Conservation (phyloP, 2,329 filamentous ascomycete genomes). For the Immersiporthe knoxdaviesiana region DNA sequence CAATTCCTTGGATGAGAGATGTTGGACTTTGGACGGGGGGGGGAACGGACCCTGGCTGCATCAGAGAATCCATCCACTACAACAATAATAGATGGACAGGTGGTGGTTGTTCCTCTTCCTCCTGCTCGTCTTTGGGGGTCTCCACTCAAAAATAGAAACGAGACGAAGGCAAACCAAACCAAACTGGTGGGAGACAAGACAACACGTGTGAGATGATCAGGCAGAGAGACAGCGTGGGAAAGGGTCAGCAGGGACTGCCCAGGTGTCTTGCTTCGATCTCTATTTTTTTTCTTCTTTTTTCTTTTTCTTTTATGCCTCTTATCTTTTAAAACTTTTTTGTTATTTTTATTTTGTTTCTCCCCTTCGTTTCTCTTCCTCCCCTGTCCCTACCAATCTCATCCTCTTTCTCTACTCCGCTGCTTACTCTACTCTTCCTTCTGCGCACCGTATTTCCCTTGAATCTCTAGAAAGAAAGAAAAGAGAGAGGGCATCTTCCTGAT, state of each 20-base stretch:
- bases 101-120: not conserved
- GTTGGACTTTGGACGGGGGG: not conserved
- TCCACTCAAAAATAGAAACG: conserved; percentile 6
- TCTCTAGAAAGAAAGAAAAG: not conserved
- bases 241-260: not conserved
- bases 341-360: not conserved
- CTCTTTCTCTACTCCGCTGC: not conserved
- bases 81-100: not conserved
- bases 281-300: not conserved
- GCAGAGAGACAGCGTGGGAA: too few species aligned
- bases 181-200: not conserved
- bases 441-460: not conserved
- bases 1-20: not conserved
- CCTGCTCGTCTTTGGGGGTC: too few species aligned
- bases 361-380: not conserved
- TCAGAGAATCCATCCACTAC: not conserved
- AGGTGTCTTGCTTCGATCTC: too few species aligned
- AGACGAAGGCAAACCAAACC: too few species aligned
- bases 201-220: not conserved
- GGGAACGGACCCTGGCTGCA: not conserved
- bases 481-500: not conserved
- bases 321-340: not conserved
- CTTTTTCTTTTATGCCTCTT: not conserved
- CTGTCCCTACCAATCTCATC: not conserved
- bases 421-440: not conserved